These are phyloP conservation scores for Phytopythium montanum DNA, from an alignment of 352 stramenopile species.

Conservation along the genomic window DNA sequence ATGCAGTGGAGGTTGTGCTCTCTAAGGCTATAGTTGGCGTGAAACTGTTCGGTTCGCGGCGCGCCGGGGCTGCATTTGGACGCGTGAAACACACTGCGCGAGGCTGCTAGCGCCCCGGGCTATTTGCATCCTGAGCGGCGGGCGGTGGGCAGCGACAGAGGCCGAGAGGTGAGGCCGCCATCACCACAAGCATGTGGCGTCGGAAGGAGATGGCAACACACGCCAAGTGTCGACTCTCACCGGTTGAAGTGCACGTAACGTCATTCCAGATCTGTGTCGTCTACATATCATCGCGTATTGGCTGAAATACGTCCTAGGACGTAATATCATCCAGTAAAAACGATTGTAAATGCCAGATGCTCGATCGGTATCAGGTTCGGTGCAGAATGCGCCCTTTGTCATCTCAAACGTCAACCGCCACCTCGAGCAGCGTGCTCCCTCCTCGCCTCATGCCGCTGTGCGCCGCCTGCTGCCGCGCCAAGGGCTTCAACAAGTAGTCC, in stretches of 20 bases:
- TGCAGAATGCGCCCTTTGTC: not conserved
- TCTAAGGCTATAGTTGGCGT: not conserved
- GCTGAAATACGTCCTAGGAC: slow-evolving; percentile 7
- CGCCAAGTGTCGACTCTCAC: no score
- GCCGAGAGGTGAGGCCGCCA: not conserved
- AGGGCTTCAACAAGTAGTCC: slow-evolving; percentile 74
- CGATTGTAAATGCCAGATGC: slow-evolving; percentile 19
- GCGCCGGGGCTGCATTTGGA: not conserved
- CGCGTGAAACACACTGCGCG: not conserved
- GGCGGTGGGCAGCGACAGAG: not conserved
- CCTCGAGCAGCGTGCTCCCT: no score
- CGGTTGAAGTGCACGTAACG: not conserved
- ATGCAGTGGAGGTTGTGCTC: no score
- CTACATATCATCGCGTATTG: not conserved
- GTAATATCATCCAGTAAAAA: slow-evolving; percentile 13
- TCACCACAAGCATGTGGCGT: not conserved
- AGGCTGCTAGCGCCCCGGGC: not conserved
- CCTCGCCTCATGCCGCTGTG: slow-evolving; percentile 78
- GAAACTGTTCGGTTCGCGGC: not conserved
- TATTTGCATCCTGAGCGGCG: not conserved
- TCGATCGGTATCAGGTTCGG: not conserved
- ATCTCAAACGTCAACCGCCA: not conserved
- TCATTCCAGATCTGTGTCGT: not conserved
- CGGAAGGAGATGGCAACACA: no score
- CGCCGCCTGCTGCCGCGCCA: slow-evolving; percentile 59